These are phyloP conservation scores for Inga laurina DNA, from an alignment of 306 rosid genomes.

Conservation along the genomic window DNA sequence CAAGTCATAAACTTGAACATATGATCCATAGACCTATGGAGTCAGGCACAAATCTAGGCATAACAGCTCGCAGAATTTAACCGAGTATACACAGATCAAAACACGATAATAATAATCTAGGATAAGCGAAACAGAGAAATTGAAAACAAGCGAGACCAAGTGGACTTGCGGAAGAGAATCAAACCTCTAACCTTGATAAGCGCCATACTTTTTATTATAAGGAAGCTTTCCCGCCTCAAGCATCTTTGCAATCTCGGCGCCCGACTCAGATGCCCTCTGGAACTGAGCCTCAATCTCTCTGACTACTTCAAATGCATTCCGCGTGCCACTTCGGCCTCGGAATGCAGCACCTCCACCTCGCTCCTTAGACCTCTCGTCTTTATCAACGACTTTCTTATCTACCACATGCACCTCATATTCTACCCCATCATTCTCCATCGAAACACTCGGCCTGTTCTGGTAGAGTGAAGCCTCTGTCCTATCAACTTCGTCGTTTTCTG, in stretches of 20 bases:
- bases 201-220: conserved; percentile 58
- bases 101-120: neutral
- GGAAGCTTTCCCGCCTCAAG: conserved; percentile 88
- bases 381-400: conserved; percentile 73
- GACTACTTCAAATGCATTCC: conserved; percentile 69
- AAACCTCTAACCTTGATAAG: conserved; percentile 41
- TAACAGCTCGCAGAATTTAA: neutral
- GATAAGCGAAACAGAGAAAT: neutral
- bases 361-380: conserved; percentile 58
- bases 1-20: neutral
- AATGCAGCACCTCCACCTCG: conserved; percentile 50
- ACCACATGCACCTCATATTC: conserved; percentile 65
- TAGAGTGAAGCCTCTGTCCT: conserved; percentile 41
- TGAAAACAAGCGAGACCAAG: neutral
- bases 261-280: conserved; percentile 79
- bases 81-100: neutral
- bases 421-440: conserved; percentile 42
- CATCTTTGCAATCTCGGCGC: conserved; percentile 61
- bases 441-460: conserved; percentile 48
- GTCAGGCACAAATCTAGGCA: neutral
- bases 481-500: conserved; percentile 29
- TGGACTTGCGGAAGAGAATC: neutral
- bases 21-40: neutral
- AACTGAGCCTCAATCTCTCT: conserved; percentile 78
- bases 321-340: conserved; percentile 49